These are phyloP conservation scores for Penicillium sp. DNA, from an alignment of 2,329 filamentous ascomycete genomes.

Conservation along the genomic window DNA sequence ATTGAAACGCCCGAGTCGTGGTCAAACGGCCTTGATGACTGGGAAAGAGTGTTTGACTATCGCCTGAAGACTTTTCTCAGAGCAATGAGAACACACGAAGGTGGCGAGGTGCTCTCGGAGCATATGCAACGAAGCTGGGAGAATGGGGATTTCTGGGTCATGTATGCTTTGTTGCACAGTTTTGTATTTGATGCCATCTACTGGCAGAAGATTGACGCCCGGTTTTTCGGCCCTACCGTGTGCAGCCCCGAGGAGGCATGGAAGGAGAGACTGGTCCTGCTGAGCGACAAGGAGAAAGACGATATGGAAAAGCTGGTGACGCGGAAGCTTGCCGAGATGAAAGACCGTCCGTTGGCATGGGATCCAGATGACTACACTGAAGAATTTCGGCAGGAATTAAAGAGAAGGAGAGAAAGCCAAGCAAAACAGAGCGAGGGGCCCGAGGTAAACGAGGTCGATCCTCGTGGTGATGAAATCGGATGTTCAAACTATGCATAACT, in stretches of 20 bases:
- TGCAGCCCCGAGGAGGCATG: neutral
- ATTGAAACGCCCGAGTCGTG: constrained; percentile 24
- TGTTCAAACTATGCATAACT: no score
- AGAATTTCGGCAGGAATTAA: neutral
- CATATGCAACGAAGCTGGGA: constrained; percentile 13
- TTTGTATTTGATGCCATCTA: constrained; percentile 17
- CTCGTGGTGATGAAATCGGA: no score
- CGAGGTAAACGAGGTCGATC: no score
- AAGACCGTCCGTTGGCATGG: constrained; percentile 13
- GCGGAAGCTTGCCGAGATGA: constrained; percentile 18
- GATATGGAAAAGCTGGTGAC: constrained; percentile 12
- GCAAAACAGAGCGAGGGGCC: no score
- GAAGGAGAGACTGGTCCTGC: constrained; percentile 8
- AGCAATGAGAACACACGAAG: constrained; percentile 12
- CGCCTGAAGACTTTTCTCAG: constrained; percentile 18
- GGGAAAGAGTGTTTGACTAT: constrained; percentile 9
- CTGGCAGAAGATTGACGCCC: constrained; percentile 8
- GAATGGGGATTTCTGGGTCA: constrained; percentile 11
- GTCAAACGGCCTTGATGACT: constrained; percentile 19
- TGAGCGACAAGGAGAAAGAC: constrained; percentile 6
- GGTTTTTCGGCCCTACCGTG: constrained; percentile 4
- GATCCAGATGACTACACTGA: constrained; percentile 14
- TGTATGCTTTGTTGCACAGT: constrained; percentile 9
- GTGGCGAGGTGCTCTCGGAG: constrained; percentile 11
- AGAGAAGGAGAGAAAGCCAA: no score